Base-by-base conservation (phyloP, 1,284 basidiomycete species). In the Peniophora sp. region DNA sequence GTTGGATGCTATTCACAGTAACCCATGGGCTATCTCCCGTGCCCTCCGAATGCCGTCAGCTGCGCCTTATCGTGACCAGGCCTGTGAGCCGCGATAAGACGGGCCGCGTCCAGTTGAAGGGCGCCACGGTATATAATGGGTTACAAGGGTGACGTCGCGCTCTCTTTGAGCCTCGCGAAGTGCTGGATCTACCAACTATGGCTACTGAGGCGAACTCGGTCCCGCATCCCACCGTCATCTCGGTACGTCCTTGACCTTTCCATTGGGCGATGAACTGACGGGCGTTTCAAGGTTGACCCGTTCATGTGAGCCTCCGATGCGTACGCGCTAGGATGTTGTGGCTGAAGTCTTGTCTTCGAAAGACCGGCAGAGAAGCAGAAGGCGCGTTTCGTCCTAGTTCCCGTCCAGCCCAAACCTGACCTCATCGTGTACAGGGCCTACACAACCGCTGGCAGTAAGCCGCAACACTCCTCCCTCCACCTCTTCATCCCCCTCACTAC, bases 361-460 rank as follows among this genome's bases (percentile, higher is more conserved):
- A 83, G 83, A 39, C 76, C 76, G 53, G 81, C 83, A 32, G 73
- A 78, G 53, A 65, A 83, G 56, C 83, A 85, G 61, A 81, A 81
- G 70, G 81, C 81, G 43, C 47, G 43, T 27, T n/a, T 44, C 18
- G 24, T 27, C 23, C 12, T 15, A 15, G 34, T 18, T 34, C 3
- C 37, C 3, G 14, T 47, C 17, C 47, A 49, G 37, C 27, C 15
- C 48, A 18, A 24, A 47, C 22, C n/a, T n/a, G n/a, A n/a, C n/a
- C n/a, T 43, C 44, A 23, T 41, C 37, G 18, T 17, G 37, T 55
- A 9, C 51, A 84, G 79, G 79, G 81, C 32, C 58, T 85, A 10
- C 83, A 85, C 59, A 86, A 85, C 58, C 78, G 83, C 47, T 86
- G 83, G 83, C 83, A 85, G 83, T 85, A 64, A 63, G 83, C 69